Evolutionary conservation across 345 rosid species (phyloP).

Genomic region (Linum lewisii): DNA sequence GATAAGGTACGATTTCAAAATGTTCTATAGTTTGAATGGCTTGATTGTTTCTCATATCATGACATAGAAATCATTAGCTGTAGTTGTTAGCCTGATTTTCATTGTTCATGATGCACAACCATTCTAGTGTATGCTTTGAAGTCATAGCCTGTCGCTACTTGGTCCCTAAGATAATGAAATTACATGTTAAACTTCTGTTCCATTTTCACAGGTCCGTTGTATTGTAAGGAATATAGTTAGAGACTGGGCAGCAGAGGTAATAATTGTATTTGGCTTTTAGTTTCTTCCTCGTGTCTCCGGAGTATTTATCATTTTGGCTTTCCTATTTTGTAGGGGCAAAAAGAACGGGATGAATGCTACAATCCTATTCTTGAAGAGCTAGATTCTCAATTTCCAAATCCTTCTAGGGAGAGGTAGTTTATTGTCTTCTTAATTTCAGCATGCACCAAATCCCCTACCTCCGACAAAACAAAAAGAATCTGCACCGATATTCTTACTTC

Average conservation of each 20-base stretch:
- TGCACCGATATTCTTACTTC: neutral
- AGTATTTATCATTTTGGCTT: constrained; percentile 5
- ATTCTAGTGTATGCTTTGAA: neutral
- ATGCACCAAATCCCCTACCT: neutral
- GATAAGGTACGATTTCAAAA: constrained; percentile 51
- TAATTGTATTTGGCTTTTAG: constrained; percentile 7
- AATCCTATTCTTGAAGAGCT: constrained; percentile 90
- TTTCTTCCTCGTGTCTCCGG: constrained; percentile 7
- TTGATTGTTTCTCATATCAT: constrained; percentile 5
- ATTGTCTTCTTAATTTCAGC: neutral
- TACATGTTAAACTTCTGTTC: neutral
- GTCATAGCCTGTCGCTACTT: no score
- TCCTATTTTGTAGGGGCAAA: constrained; percentile 46
- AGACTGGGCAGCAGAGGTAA: constrained; percentile 99
- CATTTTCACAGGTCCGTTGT: constrained; percentile 78
- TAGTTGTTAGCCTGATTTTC: no score
- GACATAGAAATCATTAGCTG: neutral
- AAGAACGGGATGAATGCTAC: constrained; percentile 86
- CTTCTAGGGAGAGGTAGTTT: constrained; percentile 47
- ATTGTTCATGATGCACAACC: neutral
- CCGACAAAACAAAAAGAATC: neutral
- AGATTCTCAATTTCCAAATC: constrained; percentile 68
- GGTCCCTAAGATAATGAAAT: no score
- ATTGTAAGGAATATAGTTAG: constrained; percentile 88
- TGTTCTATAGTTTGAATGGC: neutral